Evolutionary conservation across 2,329 filamentous ascomycete genomes (phyloP).

Genomic region (Venturia aucupariae): DNA sequence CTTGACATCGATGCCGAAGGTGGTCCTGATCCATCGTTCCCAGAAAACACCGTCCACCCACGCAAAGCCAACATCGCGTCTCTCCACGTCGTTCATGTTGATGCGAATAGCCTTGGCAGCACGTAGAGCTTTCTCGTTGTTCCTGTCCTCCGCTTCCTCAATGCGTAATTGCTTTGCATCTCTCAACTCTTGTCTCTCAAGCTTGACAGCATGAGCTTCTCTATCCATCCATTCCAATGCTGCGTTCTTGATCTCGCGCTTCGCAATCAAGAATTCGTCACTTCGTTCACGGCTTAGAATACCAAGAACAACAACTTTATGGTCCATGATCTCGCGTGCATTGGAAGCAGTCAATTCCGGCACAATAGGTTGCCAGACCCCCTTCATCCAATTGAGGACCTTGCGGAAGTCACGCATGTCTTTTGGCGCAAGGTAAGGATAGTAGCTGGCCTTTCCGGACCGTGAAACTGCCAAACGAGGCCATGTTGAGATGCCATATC

Average conservation of each 20-base stretch:
- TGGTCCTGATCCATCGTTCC: conserved; percentile 94
- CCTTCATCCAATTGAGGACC: conserved; percentile 87
- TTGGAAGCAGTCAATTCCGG: conserved; percentile 88
- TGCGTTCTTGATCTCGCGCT: conserved; percentile 88
- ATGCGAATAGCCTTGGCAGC: conserved; percentile 86
- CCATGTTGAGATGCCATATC: conserved; percentile 96
- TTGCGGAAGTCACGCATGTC: conserved; percentile 84
- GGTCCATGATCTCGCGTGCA: conserved; percentile 90
- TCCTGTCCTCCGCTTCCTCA: conserved; percentile 89
- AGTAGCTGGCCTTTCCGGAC: conserved; percentile 84
- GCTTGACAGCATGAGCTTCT: conserved; percentile 81
- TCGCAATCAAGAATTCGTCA: conserved; percentile 67
- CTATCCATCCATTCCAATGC: conserved; percentile 98
- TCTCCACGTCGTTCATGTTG: conserved; percentile 77
- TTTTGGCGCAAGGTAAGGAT: conserved; percentile 72
- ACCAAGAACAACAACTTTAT: conserved; percentile 77
- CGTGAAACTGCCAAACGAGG: conserved; percentile 84
- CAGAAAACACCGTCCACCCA: conserved; percentile 97
- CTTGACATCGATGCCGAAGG: conserved; percentile 78
- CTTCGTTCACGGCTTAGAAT: conserved; percentile 72
- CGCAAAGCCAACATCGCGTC: conserved; percentile 85
- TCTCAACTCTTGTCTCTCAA: conserved; percentile 84
- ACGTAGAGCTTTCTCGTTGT: conserved; percentile 77
- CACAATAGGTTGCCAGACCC: conserved; percentile 91
- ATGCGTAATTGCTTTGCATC: conserved; percentile 93